Evolutionary conservation across 495 filamentous ascomycete genomes (phyloP).

Genomic region (Trichoderma asperelloides): DNA sequence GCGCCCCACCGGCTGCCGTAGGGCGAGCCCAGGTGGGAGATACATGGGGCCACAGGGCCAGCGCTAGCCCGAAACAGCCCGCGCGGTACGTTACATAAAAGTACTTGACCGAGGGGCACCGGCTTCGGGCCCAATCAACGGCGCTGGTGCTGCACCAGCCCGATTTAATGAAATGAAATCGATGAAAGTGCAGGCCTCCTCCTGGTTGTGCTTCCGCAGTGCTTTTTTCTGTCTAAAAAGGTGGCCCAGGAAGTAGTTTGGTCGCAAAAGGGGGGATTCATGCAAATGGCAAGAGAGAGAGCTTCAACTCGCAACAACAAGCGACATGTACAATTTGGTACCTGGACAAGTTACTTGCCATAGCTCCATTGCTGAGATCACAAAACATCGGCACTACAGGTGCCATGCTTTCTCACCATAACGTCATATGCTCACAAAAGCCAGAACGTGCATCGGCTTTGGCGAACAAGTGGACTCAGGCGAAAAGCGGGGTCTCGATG

Average conservation of each 20-base stretch:
- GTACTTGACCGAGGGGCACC: background rate
- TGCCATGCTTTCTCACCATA: background rate
- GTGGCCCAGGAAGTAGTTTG: no score
- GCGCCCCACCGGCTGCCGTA: background rate
- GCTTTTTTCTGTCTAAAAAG: no score
- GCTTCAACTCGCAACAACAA: no score
- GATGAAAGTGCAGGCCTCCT: no score
- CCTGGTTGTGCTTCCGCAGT: background rate
- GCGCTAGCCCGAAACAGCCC: background rate
- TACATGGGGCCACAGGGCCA: background rate
- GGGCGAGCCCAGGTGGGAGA: background rate
- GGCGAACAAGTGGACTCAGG: constrained; percentile 4
- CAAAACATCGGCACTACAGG: background rate
- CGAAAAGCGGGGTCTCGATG: background rate
- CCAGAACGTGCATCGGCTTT: constrained; percentile 5
- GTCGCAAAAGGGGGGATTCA: no score
- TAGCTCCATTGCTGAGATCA: background rate
- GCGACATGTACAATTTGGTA: no score
- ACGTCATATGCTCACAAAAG: background rate
- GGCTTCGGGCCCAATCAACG: background rate
- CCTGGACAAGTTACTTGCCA: no score
- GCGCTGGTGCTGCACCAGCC: background rate
- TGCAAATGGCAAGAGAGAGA: no score
- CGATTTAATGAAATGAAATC: background rate
- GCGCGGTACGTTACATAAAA: constrained; percentile 6